Evolutionary conservation across 306 rosid species (phyloP).

Genomic region (Corylus americana): DNA sequence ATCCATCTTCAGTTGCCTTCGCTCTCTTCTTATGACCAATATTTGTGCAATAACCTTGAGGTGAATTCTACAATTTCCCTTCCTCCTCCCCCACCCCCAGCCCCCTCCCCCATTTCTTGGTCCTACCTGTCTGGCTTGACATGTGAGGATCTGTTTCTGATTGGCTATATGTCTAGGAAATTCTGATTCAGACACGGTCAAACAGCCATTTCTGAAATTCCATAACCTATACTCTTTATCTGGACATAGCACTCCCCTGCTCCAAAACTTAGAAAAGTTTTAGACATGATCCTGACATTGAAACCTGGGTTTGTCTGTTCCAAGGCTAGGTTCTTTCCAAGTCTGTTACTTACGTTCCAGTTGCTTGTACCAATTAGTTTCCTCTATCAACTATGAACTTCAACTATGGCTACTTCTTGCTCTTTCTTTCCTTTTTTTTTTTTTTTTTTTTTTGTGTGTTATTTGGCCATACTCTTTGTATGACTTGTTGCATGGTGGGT

Average conservation of each 20-base stretch:
- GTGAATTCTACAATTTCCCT: not conserved
- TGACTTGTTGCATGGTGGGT: not conserved
- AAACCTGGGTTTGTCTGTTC: not conserved
- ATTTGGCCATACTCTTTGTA: not conserved
- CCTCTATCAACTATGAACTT: not conserved
- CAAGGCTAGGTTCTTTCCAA: too few relatives aligned
- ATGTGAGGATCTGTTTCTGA: not conserved
- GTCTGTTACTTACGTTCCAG: not conserved
- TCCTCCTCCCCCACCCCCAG: too few relatives aligned
- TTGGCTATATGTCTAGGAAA: too few relatives aligned
- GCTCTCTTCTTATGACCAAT: not conserved
- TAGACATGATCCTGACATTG: not conserved
- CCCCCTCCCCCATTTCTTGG: not conserved
- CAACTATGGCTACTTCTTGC: not conserved
- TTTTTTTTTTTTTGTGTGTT: too few relatives aligned
- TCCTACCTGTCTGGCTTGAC: not conserved
- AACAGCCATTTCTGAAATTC: not conserved
- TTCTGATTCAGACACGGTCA: not conserved
- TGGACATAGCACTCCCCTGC: not conserved
- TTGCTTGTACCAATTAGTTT: not conserved
- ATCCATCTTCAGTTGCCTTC: not conserved
- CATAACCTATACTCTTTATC: not conserved
- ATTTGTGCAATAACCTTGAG: not conserved
- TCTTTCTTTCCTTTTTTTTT: not conserved
- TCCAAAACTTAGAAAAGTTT: too few relatives aligned